Base-by-base conservation (phyloP, 129 eudicot genomes). In the Silybum marianum region DNA sequence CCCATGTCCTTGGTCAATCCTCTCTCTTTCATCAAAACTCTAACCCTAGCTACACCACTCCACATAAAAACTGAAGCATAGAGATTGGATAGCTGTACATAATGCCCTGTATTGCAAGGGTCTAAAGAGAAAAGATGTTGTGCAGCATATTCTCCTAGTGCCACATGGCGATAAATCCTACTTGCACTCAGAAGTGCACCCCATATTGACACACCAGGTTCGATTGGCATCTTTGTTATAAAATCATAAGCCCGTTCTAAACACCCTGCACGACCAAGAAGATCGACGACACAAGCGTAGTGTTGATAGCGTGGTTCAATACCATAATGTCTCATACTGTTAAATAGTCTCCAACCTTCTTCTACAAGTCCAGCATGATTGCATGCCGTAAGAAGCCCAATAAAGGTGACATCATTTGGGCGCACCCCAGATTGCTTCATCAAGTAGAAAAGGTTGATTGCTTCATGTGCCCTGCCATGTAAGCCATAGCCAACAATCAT, bases 221-320 rank as follows among this genome's bases (percentile, higher is more conserved):
- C 78, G 42, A 92, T 75, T 0, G 93, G 91, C 98, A 90, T 91
- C 4, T 74, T 77, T 25, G 8, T 78, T 73, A 94, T 85, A 77
- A 94, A 87, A 54, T 94, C 76, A 73, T 90, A 84, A 11, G 98
- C 97, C 65, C 78, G 77, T 1, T 83, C 86, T 48, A 94, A 72
- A 78, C 83, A 77, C 71, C 98, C 97, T 54, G 96, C 96, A 19
- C 98, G 92, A 38, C 97, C 98, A 68, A 94, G 89, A 78, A 94
- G 83, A 81, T 91, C 98, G 1, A 94, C 97, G 8, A 94, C 75
- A 72, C 95, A 85, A 73, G 95, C 92, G 65, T 92, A 90, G 71
- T 94, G 98, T 75, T 92, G 90, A 65, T 92, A 90, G 65, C 80
- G 77, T 28, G 97, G 98, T 74, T 82, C 89, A 19, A 94, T 73